These are phyloP conservation scores for Cryptococcus sp. DNA, from an alignment of 1,284 basidiomycete genomes.

Conservation along the genomic window DNA sequence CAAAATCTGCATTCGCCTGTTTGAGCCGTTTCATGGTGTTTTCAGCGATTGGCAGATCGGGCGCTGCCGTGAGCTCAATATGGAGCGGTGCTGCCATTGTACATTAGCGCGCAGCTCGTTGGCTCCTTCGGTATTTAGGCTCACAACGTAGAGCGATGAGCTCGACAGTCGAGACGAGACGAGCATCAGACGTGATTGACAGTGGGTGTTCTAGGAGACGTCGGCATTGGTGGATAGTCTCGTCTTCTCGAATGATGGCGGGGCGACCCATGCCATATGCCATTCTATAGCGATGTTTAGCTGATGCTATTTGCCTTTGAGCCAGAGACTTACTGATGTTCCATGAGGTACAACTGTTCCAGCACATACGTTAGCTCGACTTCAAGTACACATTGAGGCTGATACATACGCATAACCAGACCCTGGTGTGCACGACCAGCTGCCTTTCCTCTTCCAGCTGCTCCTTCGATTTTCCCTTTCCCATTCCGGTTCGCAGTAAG, in stretches of 20 bases:
- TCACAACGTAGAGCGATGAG: conserved; percentile 48
- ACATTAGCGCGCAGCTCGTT: neutral
- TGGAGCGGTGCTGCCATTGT: conserved; percentile 45
- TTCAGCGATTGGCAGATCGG: conserved; percentile 49
- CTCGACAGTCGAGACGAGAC: conserved; percentile 80
- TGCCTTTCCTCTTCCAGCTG: conserved; percentile 69
- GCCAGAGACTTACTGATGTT: conserved; percentile 72
- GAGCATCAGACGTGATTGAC: conserved; percentile 87
- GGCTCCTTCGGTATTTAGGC: neutral
- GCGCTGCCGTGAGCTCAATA: conserved; percentile 50
- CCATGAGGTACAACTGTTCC: conserved; percentile 72
- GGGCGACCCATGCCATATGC: conserved; percentile 91
- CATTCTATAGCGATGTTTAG: conserved; percentile 53
- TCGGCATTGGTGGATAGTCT: conserved; percentile 79
- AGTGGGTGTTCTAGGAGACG: conserved; percentile 82
- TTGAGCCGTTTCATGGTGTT: conserved; percentile 50
- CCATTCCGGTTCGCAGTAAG: conserved; percentile 72
- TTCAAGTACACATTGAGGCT: neutral
- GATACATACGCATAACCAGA: conserved; percentile 70
- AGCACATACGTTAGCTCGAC: neutral
- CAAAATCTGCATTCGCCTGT: conserved; percentile 53
- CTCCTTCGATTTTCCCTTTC: conserved; percentile 60
- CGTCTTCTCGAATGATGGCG: conserved; percentile 86
- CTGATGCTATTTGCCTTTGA: conserved; percentile 2
- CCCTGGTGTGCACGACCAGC: conserved; percentile 74